Base-by-base conservation (phyloP, 2,329 filamentous ascomycete species). In the Aspergillus pseudoglaucus region DNA sequence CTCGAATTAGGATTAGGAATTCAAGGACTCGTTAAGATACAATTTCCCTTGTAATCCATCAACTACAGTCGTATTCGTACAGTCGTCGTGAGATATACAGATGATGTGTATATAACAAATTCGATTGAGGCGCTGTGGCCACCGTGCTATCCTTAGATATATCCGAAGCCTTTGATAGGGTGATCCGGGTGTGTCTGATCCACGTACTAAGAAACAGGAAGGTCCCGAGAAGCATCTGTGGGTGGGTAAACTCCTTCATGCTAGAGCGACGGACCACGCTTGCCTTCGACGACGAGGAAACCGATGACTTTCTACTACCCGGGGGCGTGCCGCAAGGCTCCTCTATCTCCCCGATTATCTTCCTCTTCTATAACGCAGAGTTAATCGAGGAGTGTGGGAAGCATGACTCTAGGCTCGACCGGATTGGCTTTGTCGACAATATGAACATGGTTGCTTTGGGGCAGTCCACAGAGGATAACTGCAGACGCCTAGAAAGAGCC, bases 321-420 rank as follows among this genome's bases (percentile, higher is more conserved):
- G 56, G 49, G 4, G 54, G 59, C 7, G 59, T 61, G 6, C 56
- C 54, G 3, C 50, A 62, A 47, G 55, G 56, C 9, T 63, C 54
- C 1, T 53, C 51, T 8, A 22, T 61, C 1, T 62, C 54, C 1
- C 60, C 53, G 4, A 60, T 63, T 20, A 56, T 61, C 22, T 63
- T 55, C 45, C 51, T 62, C 9, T 51, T 63, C 46, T 64, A 60
- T 27, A 61, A 62, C 25, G 52, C 53, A 22, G 54, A 61, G 38
- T 49, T 63, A 0, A 46, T 63, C 7, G 53, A 61, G 37, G n/a
- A 22, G 22, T 51, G 44, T 32, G 33, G 25, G 9, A 10, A 12
- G n/a, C 12, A 25, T 4, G 23, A 23, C n/a, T 38, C 20, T 23
- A 50, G 9, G 39, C n/a, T 23, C 4, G 18, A 42, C 14, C 3